These are phyloP conservation scores for Puccinellia tenuiflora DNA, from an alignment of 176 grass and related monocot species.

Conservation along the genomic window DNA sequence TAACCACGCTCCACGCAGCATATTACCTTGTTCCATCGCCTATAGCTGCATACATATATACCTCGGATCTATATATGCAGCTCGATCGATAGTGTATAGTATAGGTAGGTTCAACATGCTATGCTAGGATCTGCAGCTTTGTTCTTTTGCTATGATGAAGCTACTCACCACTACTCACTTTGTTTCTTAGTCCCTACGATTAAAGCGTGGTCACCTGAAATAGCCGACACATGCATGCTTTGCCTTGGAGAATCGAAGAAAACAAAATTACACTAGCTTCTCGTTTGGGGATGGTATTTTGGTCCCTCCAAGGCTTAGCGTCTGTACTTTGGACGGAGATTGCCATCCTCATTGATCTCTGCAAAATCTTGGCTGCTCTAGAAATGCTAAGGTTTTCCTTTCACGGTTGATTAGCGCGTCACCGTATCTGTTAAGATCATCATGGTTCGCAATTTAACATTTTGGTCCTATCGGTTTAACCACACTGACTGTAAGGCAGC, in stretches of 20 bases:
- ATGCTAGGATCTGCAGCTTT: slow-evolving; percentile 37
- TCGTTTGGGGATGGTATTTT: not conserved
- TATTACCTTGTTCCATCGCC: not conserved
- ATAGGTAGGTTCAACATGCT: slow-evolving; percentile 25
- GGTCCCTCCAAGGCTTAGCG: no score
- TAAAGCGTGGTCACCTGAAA: slow-evolving; percentile 44
- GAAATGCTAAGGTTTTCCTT: not conserved
- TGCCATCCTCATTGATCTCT: not conserved
- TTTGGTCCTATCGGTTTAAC: not conserved
- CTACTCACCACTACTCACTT: slow-evolving; percentile 32
- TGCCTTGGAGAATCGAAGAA: slow-evolving; percentile 26
- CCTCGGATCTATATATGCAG: slow-evolving; percentile 6
- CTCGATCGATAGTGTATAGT: slow-evolving; percentile 17
- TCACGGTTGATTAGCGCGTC: not conserved
- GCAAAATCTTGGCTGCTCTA: not conserved
- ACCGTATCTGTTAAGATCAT: not conserved
- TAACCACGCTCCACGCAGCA: not conserved
- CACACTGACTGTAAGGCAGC: not conserved
- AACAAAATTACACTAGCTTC: not conserved
- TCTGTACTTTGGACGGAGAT: not conserved
- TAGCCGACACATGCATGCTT: slow-evolving; percentile 42
- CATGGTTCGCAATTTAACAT: not conserved
- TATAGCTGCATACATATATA: not conserved
- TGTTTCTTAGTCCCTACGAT: slow-evolving; percentile 45
- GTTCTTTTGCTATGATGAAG: slow-evolving; percentile 46